Evolutionary conservation across 495 filamentous ascomycete genomes (phyloP).

Genomic region (Venustampulla echinocandica): DNA sequence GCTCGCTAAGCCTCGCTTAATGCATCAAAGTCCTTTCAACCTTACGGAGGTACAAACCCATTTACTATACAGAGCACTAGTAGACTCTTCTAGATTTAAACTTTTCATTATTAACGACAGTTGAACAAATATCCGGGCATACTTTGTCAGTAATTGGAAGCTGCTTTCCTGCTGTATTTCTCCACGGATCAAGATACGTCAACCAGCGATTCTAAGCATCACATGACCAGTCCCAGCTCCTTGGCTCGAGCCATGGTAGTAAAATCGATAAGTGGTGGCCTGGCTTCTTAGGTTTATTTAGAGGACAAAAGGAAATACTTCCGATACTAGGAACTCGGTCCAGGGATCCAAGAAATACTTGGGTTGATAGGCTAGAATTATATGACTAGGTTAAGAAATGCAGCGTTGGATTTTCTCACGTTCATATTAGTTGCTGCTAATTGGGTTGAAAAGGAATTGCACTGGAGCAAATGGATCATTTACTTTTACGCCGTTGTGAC

Average conservation of each 20-base stretch:
- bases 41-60: neutral
- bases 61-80: too few relatives aligned
- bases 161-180: neutral
- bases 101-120: neutral
- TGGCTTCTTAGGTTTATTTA: conserved; percentile 1
- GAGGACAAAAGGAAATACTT: neutral
- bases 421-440: neutral
- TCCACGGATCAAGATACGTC: neutral
- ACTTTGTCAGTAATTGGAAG: neutral
- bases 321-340: neutral
- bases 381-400: neutral
- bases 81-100: neutral
- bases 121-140: neutral
- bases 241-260: conserved; percentile 1
- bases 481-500: conserved; percentile 1
- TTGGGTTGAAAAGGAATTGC: conserved; percentile 2
- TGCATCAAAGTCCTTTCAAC: neutral
- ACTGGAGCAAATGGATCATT: neutral
- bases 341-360: neutral
- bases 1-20: neutral
- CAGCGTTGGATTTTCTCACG: neutral
- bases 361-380: neutral
- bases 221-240: neutral
- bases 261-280: neutral
- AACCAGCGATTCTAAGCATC: conserved; percentile 2